Evolutionary conservation across 2,329 filamentous ascomycete genomes (phyloP).

Genomic region (Hirsutella rhossiliensis): DNA sequence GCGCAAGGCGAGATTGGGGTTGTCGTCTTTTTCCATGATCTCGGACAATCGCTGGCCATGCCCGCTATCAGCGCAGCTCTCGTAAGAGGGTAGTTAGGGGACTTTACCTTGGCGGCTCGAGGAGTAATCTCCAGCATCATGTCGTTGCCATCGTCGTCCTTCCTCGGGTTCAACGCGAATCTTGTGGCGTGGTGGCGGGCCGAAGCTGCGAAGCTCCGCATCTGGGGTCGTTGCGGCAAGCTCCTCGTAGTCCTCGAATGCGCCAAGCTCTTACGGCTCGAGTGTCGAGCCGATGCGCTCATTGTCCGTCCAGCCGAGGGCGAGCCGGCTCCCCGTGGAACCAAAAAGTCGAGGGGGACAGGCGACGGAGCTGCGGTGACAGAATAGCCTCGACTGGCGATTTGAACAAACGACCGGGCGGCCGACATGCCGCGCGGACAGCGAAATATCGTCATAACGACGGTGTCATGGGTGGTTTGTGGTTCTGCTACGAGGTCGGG

Average conservation of each 20-base stretch:
- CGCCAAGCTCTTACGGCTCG: neutral
- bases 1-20: slow-evolving; percentile 75
- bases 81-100: neutral
- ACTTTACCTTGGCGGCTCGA: slow-evolving; percentile 60
- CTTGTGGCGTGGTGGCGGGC: slow-evolving; percentile 27
- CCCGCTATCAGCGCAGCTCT: neutral
- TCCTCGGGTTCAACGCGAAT: slow-evolving; percentile 57
- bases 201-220: slow-evolving; percentile 25
- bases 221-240: slow-evolving; percentile 1
- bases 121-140: slow-evolving; percentile 77
- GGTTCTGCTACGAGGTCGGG: neutral
- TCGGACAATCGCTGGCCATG: slow-evolving; percentile 53
- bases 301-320: neutral
- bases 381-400: slow-evolving; percentile 23
- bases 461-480: slow-evolving; percentile 2
- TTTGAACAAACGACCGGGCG: slow-evolving; percentile 27
- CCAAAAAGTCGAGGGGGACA: slow-evolving; percentile 25
- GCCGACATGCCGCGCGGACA: slow-evolving; percentile 27
- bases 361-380: slow-evolving; percentile 11
- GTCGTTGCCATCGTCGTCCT: slow-evolving; percentile 72
- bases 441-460: slow-evolving; percentile 19
- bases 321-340: slow-evolving; percentile 17
- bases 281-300: neutral
- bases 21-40: slow-evolving; percentile 60
- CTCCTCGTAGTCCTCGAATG: neutral